Evolutionary conservation across 1,284 basidiomycete species (phyloP), one percentile per base, ranked within the genome.

Genomic region (Melanopsichium pennsylvanicum): DNA sequence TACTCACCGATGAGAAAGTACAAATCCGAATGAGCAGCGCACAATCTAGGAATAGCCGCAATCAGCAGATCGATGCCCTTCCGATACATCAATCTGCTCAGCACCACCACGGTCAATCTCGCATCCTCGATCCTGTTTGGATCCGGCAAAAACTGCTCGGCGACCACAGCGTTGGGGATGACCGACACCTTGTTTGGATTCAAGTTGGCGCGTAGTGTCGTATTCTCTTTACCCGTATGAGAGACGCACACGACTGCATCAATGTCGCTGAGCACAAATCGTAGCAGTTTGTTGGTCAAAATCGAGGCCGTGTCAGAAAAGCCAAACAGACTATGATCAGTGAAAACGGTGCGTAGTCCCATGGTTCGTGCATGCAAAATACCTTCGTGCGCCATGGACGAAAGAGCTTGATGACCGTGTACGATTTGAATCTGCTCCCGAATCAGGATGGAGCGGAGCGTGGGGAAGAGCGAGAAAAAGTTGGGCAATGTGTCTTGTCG

Each of bases 41-140:
- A 98, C 51, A 99, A 90, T 22, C 88, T 86, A 0, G 95, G 96
- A 0, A 93, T 91, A 0, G 91, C 90, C 0, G 92, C 91, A 1
- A 97, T 90, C 15, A 99, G 87, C 4, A 99, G 86, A 78, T 98
- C 96, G 56, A 98, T 90, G 2, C 96, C 96, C 83, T 98, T 99
- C 37, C 96, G 87, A 78, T 98, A 97, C 0, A 91, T 93, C 25
- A 98, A 84, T n/a, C 96, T 88, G 9, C 93, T 92, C n/a, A 99
- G 83, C 19, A 97, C 88, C 9, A 98, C 89, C 42, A 99, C 91
- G 0, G 90, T 97, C 58, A 97, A 16, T 38, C 38, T 48, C 3
- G 47, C 66, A 15, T 22, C 25, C 41, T 42, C 40, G 3, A 33
- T 29, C 5, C 43, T 67, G 1, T 37, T 21, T 4, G 64, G 84